Evolutionary conservation across 441 rosid genomes (phyloP), one percentile per base, ranked within the genome.

Genomic region (Croton setiger): DNA sequence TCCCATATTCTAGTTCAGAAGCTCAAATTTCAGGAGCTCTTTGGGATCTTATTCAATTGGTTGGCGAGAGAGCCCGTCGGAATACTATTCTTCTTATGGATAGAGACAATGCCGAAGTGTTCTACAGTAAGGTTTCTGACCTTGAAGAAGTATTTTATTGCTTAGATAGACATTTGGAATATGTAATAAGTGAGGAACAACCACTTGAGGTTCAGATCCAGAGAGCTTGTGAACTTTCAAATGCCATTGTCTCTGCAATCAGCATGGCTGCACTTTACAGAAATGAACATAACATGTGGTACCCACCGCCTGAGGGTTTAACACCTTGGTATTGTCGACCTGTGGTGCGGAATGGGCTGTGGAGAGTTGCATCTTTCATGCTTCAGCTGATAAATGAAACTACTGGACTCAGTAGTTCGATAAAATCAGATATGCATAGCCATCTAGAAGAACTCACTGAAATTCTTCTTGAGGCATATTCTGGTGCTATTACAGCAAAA

Each of bases 61-160:
- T 92, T 72, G 99, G 99, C 65, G 98, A 95, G 66, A 87, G 82
- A 84, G 82, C 96, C 67, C 89, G 99, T 21, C 78, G 89, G 61
- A 95, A 88, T 74, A 89, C 97, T 65, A 88, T 92, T 79, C 98
- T 92, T 71, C 85, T 95, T 70, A 92, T 90, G 99, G 99, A 92
- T 78, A 90, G 99, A 77, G 98, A 95, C 73, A 90, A 90, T 83
- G 91, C 93, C 60, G 99, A 95, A 85, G 98, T 95, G 21, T 95
- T 95, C 79, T 95, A 88, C 75, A 95, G 98, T 74, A 92, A 89
- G 86, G 97, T 95, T 71, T 95, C 99, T 72, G 92, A 90, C 75
- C 89, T 95, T 74, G 95, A 92, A 77, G 93, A 89, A 77, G 74
- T 91, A 48, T 95, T 95, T 81, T 73, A 84, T 83, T 90, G 97